These are phyloP conservation scores for sorghum (Sorghum bicolor) DNA, from an alignment of 176 grass and related monocot genomes.

Conservation along the genomic window Sorghum_bicolor_NCBIv3 NC_012870.2:19468501-19469000, in stretches of 20 bases:
- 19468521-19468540: constrained; percentile 91
- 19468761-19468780: constrained; percentile 38
- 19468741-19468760: constrained; percentile 92
- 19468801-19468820: background rate
- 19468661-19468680: constrained; percentile 93
- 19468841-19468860: constrained; percentile 71
- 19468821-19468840: constrained; percentile 10
- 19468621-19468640: constrained; percentile 84
- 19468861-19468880: constrained; percentile 97
- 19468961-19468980: constrained; percentile 65
- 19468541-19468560: constrained; percentile 75
- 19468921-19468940: constrained; percentile 75
- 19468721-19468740: constrained; percentile 94
- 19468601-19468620: constrained; percentile 74
- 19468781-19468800: background rate
- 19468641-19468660: constrained; percentile 87
- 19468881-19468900: constrained; percentile 87
- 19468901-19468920: constrained; percentile 90
- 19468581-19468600: constrained; percentile 81
- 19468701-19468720: constrained; percentile 88
- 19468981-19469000: constrained; percentile 13
- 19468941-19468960: constrained; percentile 71
- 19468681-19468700: constrained; percentile 84
- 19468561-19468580: constrained; percentile 90
- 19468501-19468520: constrained; percentile 78